Base-by-base conservation (phyloP, 768 basidiomycete genomes). In the Clathrus columnatus region DNA sequence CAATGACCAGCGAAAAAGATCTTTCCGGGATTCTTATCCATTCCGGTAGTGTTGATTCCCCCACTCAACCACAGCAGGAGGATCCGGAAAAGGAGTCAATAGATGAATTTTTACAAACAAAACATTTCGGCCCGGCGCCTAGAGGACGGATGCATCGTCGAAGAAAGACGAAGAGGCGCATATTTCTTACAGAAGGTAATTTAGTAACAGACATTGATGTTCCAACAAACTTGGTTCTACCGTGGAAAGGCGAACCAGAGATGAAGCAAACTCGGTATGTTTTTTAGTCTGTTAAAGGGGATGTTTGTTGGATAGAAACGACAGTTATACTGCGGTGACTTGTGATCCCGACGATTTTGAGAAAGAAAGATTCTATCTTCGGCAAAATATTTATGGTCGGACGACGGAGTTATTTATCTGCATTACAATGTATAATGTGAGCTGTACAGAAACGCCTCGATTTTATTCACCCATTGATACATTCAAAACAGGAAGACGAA, bases 361-460 rank as follows among this genome's bases (percentile, higher is more conserved):
- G 68, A 79, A 76, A 65, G 81, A 81, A 47, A 85, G 88, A 10
- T 94, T 90, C 68, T 87, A 84, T 57, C 75, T 97, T 27, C 77
- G 93, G 50, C 94, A 96, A 66, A 86, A 86, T 64, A 80, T 88
- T 63, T 79, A 71, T 58, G 82, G 83, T 27, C 77, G 92, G 51
- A 78, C 84, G 54, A 96, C 92, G 11, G 94, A 97, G 64, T 67
- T 97, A 53, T 88, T 95, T 72, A 87, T 97, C 65, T 89, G 91
- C 56, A 87, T 97, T 63, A 97, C 93, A 21, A 92, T 96, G 91
- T 96, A 86, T 67, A 96, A 96, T 67, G 94, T 95, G 68, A 65
- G 85, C 67, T 23, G 57, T 23, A 55, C 62, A 60, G 21, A 49
- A 28, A n/a, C n/a, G 57, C n/a, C 29, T 30, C 26, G 50, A 55